These are phyloP conservation scores for Hemisphaericaspora subhashii DNA, from an alignment of 1,139 yeast genomes.

Conservation along the genomic window DNA sequence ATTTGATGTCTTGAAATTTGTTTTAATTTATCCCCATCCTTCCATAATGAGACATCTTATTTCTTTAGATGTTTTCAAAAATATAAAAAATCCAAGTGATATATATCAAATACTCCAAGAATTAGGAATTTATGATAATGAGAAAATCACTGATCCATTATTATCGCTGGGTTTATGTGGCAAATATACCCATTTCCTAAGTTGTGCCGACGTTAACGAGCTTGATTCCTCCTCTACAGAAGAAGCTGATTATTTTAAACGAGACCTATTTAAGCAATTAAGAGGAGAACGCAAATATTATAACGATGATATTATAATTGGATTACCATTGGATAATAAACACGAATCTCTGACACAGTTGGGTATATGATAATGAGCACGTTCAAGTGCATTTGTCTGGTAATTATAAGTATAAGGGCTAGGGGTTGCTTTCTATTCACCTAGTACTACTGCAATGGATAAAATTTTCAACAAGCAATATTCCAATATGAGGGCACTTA, in stretches of 20 bases:
- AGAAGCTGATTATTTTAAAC: not conserved
- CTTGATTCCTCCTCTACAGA: no score
- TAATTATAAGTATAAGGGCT: no score
- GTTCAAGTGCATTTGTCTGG: no score
- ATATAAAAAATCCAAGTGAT: constrained; percentile 13
- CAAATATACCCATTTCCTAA: constrained; percentile 13
- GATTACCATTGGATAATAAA: constrained; percentile 19
- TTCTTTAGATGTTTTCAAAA: constrained; percentile 18
- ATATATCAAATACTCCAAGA: constrained; percentile 22
- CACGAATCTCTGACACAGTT: constrained; percentile 3
- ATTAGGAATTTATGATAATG: constrained; percentile 25
- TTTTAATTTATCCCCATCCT: constrained; percentile 37
- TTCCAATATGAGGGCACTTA: constrained; percentile 1
- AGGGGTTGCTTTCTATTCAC: constrained; percentile 3
- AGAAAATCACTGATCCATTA: constrained; percentile 26
- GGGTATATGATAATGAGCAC: no score
- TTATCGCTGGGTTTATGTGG: constrained; percentile 34
- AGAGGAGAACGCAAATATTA: constrained; percentile 24
- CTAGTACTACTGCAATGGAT: not conserved
- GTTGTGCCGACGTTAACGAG: not conserved
- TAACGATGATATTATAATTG: constrained; percentile 31
- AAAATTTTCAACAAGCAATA: constrained; percentile 1
- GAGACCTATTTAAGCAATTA: constrained; percentile 32
- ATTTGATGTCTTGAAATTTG: constrained; percentile 32
- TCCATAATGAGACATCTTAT: constrained; percentile 17